These are phyloP conservation scores for Dimargaris verticillata DNA, from an alignment of 192 early-diverging fungal genomes.

Conservation along the genomic window DNA sequence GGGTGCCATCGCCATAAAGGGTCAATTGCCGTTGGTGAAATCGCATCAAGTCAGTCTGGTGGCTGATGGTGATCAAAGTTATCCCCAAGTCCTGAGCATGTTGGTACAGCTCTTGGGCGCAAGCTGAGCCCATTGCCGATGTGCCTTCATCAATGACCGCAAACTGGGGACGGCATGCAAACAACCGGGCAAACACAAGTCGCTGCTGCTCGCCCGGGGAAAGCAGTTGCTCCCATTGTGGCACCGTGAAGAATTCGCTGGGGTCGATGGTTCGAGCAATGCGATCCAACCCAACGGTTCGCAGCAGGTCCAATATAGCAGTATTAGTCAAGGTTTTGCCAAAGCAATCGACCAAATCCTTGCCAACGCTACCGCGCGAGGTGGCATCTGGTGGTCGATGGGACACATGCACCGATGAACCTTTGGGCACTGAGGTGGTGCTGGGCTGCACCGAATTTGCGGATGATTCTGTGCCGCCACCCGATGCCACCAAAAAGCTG, in stretches of 20 bases:
- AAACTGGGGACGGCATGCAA: conserved; percentile 56
- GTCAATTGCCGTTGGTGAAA: conserved; percentile 30
- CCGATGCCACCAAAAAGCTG: too few species aligned
- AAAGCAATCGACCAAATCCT: neutral
- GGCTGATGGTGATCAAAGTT: conserved; percentile 81
- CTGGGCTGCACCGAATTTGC: neutral
- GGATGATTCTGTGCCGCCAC: too few species aligned
- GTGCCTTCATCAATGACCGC: conserved; percentile 57
- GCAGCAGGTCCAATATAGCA: neutral
- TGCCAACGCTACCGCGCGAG: neutral
- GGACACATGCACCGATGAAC: neutral
- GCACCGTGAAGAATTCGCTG: conserved; percentile 21
- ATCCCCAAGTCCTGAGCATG: conserved; percentile 44
- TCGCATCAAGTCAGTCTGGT: conserved; percentile 36
- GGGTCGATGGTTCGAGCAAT: conserved; percentile 5
- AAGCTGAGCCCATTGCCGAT: conserved; percentile 38
- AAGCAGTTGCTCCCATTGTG: conserved; percentile 46
- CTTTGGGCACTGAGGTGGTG: neutral
- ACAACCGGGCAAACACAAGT: conserved; percentile 47
- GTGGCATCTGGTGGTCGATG: neutral
- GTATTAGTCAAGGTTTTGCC: neutral
- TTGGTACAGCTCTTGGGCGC: conserved; percentile 38
- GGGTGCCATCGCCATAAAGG: conserved; percentile 23
- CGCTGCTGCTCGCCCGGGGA: conserved; percentile 67
- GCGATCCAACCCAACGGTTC: conserved; percentile 4